Conservation (phyloP, 495 filamentous ascomycete genomes). For the Amorphotheca resinae region DNA sequence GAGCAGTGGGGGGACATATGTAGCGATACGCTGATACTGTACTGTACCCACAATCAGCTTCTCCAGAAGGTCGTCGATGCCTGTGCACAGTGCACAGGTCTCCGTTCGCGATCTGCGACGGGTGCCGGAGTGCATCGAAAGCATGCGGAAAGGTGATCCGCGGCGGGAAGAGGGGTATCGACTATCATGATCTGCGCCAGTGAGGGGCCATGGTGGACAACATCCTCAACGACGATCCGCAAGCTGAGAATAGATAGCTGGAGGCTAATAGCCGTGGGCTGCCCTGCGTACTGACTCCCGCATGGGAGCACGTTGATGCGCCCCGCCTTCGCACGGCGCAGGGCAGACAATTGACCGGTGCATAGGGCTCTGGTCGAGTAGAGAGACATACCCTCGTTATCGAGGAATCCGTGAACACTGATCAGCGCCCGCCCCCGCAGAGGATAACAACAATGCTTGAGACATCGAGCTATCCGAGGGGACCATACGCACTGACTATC, state of each 20-base stretch:
- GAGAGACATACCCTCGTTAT: too few species aligned
- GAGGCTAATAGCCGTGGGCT: too few species aligned
- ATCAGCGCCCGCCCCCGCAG: slow-evolving; percentile 7
- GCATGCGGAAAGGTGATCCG: slow-evolving; percentile 37
- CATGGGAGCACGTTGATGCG: too few species aligned
- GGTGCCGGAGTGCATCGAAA: slow-evolving; percentile 34
- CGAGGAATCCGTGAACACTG: slow-evolving; percentile 12
- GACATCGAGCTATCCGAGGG: slow-evolving; percentile 14
- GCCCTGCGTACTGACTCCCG: too few species aligned
- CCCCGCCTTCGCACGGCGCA: too few species aligned
- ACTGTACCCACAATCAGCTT: slow-evolving; percentile 1
- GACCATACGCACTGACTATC: slow-evolving; percentile 21
- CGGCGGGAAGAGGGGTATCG: slow-evolving; percentile 34
- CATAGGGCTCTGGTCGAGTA: too few species aligned
- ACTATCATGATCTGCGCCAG: slow-evolving; percentile 39
- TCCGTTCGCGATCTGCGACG: slow-evolving; percentile 28
- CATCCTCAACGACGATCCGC: slow-evolving; percentile 33
- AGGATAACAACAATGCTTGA: slow-evolving; percentile 20
- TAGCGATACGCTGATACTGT: too few species aligned
- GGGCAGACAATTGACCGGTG: too few species aligned
- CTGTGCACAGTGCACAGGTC: slow-evolving; percentile 2
- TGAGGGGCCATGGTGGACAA: slow-evolving; percentile 34
- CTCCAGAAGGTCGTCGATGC: slow-evolving; percentile 5
- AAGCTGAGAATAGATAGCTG: too few species aligned
- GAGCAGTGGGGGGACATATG: too few species aligned